phyloP scores from a whole-genome alignment of 2,329 filamentous ascomycete species.

The Cryphonectria radicalis region DNA sequence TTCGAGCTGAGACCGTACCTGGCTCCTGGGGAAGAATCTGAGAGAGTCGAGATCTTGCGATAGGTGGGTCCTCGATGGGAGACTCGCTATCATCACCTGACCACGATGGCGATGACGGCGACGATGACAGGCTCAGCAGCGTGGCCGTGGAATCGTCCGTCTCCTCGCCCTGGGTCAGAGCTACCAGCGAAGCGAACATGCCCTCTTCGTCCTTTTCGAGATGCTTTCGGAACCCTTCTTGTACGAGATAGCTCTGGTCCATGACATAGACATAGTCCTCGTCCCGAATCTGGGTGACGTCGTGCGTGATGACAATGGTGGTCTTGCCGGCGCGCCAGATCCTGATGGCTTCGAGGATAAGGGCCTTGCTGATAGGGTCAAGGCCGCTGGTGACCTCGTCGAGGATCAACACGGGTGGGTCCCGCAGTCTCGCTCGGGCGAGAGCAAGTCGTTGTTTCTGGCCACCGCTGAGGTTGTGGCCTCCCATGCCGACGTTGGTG shows the following conservation, averaged over 20 bases:
- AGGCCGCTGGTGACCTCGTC: conserved; percentile 89
- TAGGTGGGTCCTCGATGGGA: neutral
- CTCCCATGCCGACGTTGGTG: conserved; percentile 72
- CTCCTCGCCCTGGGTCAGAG: conserved; percentile 31
- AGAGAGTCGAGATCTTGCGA: conserved; percentile 18
- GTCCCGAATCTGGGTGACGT: conserved; percentile 73
- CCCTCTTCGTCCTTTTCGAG: conserved; percentile 52
- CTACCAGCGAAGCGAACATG: conserved; percentile 50
- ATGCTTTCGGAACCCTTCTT: conserved; percentile 67
- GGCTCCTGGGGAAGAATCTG: conserved; percentile 6
- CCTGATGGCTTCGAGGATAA: conserved; percentile 76
- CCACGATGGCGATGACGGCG: neutral
- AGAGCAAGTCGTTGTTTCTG: conserved; percentile 83
- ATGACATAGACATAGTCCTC: conserved; percentile 82
- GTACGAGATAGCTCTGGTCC: conserved; percentile 68
- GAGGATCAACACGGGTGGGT: conserved; percentile 80
- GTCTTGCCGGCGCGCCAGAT: conserved; percentile 80
- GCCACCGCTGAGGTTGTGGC: conserved; percentile 77
- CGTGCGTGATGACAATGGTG: conserved; percentile 92
- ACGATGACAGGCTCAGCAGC: neutral
- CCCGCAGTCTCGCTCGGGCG: conserved; percentile 75
- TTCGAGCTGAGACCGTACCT: neutral
- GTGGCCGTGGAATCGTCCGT: neutral
- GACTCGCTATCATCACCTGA: neutral
- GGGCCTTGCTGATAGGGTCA: conserved; percentile 69